Base-by-base conservation (phyloP, 305 asterid genomes). In the Rubia tinctorum region DNA sequence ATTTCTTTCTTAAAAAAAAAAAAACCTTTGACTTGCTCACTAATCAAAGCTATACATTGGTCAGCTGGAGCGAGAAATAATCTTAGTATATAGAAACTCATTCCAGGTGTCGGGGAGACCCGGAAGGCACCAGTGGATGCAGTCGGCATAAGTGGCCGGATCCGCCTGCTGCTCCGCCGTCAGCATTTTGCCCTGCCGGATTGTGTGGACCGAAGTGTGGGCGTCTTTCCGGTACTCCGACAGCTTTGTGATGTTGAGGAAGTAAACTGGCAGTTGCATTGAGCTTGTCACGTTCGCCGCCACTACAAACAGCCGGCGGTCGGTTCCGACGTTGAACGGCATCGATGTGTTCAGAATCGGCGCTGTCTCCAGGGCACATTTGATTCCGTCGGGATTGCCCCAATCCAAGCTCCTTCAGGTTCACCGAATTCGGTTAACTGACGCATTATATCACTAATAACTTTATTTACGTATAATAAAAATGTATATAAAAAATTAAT, bases 121-220 rank as follows among this genome's bases (percentile, higher is more conserved):
- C 0, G 99, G 99, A 8, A 95, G 90, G 80, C 99, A 95, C 99
- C 99, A 95, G 39, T 95, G 99, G 43, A 95, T 95, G 80, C 98
- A 95, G 56, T 95, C 99, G 4, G 99, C 97, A 18, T 67, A 95
- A 1, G 86, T 88, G 64, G 80, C 80, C 0, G 94, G 98, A 71
- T 95, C 98, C 12, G 90, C 91, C 77, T 95, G 89, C 63, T 95
- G 96, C 71, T 92, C 94, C 3, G 88, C 83, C 2, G 89, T 89
- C 23, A 95, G 76, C 94, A 92, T 85, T 73, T 92, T 89, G 4
- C 99, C 99, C 37, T 95, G 99, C 0, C 99, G 86, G 72, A 95
- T 92, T 9, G 99, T 95, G 84, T 92, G 82, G 22, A 95, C 97
- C 0, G 98, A 95, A n/a, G 98, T 95, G 80, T 95, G 99, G 0